Conservation (phyloP, 208 protist species). For the Willaertia magna region DNA sequence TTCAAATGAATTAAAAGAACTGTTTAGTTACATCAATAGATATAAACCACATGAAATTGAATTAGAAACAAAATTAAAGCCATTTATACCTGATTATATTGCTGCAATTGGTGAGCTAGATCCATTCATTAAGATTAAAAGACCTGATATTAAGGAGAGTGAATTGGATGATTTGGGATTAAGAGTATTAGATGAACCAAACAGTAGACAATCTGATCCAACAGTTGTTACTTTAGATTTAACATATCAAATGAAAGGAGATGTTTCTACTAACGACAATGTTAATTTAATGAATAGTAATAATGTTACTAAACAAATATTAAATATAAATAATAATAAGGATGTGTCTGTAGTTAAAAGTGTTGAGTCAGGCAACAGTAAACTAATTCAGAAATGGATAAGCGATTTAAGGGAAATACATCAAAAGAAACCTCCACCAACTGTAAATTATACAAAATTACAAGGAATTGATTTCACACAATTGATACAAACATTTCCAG, state of each 20-base stretch:
- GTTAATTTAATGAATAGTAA: not conserved
- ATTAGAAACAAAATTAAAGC: constrained; percentile 79
- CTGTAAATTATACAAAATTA: constrained; percentile 76
- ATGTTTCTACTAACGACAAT: constrained; percentile 17
- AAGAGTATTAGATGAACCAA: constrained; percentile 87
- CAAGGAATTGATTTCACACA: constrained; percentile 88
- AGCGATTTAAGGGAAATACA: constrained; percentile 84
- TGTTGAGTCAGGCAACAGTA: constrained; percentile 80
- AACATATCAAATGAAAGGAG: constrained; percentile 37
- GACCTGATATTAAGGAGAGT: constrained; percentile 70
- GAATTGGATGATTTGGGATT: constrained; percentile 57
- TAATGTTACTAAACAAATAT: constrained; percentile 35
- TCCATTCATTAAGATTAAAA: constrained; percentile 87
- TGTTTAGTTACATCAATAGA: constrained; percentile 83
- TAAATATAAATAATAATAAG: constrained; percentile 30
- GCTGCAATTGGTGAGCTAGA: constrained; percentile 89
- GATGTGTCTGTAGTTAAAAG: constrained; percentile 59
- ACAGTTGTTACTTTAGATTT: constrained; percentile 72
- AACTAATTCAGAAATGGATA: constrained; percentile 86
- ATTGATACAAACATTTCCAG: constrained; percentile 84
- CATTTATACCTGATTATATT: constrained; percentile 95
- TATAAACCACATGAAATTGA: constrained; percentile 82
- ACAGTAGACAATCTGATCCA: constrained; percentile 81
- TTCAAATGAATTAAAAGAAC: constrained; percentile 76
- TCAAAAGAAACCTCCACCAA: constrained; percentile 79